Evolutionary conservation across 306 rosid species (phyloP).

Genomic region (Rosa rugosa): DNA sequence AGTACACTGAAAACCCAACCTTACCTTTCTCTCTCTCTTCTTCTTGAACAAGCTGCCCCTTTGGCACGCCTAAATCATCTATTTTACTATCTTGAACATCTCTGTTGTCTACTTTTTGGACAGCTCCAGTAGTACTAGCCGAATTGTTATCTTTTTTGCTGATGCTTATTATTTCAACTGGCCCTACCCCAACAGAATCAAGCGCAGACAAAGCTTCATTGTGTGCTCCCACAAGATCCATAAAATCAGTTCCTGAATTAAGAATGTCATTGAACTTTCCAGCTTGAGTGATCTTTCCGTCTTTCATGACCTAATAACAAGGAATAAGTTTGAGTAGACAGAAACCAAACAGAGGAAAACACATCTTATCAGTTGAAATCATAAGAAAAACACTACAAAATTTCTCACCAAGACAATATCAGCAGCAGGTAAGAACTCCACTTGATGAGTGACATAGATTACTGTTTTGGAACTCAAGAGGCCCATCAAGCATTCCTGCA

Average conservation of each 20-base stretch:
- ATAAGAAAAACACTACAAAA: background rate
- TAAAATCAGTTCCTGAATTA: constrained; percentile 61
- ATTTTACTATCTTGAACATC: constrained; percentile 37
- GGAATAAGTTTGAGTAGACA: background rate
- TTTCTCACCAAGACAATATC: constrained; percentile 72
- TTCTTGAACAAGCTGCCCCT: constrained; percentile 81
- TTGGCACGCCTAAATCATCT: constrained; percentile 34
- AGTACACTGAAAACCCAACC: constrained; percentile 68
- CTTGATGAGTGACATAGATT: constrained; percentile 82
- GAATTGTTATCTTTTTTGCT: constrained; percentile 28
- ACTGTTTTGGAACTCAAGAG: constrained; percentile 71
- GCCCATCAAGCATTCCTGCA: constrained; percentile 81
- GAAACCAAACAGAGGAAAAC: background rate
- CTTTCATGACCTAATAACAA: constrained; percentile 73
- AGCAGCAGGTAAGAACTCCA: constrained; percentile 85
- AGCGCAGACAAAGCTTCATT: constrained; percentile 70
- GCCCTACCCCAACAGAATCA: constrained; percentile 34
- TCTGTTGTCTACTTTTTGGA: constrained; percentile 36
- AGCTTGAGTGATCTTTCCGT: constrained; percentile 68
- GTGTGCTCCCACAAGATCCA: constrained; percentile 88
- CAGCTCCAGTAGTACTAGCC: constrained; percentile 24
- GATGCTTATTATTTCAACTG: constrained; percentile 22
- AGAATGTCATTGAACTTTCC: constrained; percentile 73
- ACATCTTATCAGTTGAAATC: background rate
- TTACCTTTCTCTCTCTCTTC: constrained; percentile 92